Conservation (phyloP, 2,329 filamentous ascomycete species). For the Didymosphaeria variabile region DNA sequence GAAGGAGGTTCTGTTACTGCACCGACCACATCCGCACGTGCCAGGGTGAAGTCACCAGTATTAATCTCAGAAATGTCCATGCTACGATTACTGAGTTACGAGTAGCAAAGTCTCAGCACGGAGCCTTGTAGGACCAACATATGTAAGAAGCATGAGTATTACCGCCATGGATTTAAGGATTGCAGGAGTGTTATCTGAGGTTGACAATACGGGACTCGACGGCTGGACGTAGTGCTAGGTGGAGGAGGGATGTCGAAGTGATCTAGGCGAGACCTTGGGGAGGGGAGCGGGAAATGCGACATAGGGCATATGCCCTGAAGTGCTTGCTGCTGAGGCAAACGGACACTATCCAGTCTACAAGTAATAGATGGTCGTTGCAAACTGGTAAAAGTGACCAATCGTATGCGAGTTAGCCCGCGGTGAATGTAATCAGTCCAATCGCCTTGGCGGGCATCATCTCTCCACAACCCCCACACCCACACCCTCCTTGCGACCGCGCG, state of each 20-base stretch:
- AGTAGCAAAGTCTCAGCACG: background rate
- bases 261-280: too few species aligned
- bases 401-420: constrained; percentile 5
- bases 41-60: too few species aligned
- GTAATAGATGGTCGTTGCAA: background rate
- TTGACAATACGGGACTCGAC: background rate
- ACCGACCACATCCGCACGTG: too few species aligned
- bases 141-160: background rate
- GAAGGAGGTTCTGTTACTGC: too few species aligned
- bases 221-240: background rate
- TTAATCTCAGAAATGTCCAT: too few species aligned
- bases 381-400: constrained; percentile 4
- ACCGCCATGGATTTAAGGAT: background rate
- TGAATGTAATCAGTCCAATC: constrained; percentile 3
- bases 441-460: constrained; percentile 1
- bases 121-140: constrained; percentile 2
- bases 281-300: too few species aligned
- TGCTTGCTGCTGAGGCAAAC: too few species aligned
- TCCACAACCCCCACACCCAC: background rate
- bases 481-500: constrained; percentile 6
- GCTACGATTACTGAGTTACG: background rate
- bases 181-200: background rate
- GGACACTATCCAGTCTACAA: background rate
- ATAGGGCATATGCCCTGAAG: too few species aligned
- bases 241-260: too few species aligned